Base-by-base conservation (phyloP, 768 basidiomycete species). In the Rhodotorula toruloides region DNA sequence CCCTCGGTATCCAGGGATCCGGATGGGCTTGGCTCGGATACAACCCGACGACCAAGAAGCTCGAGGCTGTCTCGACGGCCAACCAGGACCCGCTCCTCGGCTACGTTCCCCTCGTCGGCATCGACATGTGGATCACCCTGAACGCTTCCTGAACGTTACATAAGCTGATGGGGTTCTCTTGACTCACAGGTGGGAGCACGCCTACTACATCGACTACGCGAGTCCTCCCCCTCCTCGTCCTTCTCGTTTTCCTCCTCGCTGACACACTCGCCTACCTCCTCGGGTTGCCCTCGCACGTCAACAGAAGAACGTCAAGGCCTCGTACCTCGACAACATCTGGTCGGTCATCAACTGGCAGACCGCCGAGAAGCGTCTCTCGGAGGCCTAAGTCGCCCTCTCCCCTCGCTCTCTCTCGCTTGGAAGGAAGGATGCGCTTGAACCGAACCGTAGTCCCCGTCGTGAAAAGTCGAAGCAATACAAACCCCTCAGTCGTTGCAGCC, bases 21-120 rank as follows among this genome's bases (percentile, higher is more conserved):
- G 96, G 96, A 4, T 99, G 96, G 96, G 94, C 93, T 50, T 99
- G 96, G 96, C 83, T 99, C 65, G 91, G 87, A 82, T 80, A 70
- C 74, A 65, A 62, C 58, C 71, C 71, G 37, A 59, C 57, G 5
- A 66, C 61, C 48, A 72, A 72, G 71, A 52, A 62, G 78, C 85
- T 99, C 54, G 92, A 94, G 78, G 84, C 96, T 58, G 85, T 88
- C 58, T 91, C 94, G 29, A 99, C 96, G 19, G 80, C 91, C 12
- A 98, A 99, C 81, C 96, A 99, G 80, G 96, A 99, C 77, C 96
- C 96, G 57, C 73, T 81, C 36, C 72, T 74, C 89, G 89, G 87
- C 6, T 89, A 92, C 78, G 82, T 83, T 25, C 92, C 94, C 27
- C 87, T 99, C 76, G 84, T 99, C 76, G 96, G 96, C 40, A 86